Conservation (phyloP, 352 stramenopile genomes). For the Globisporangium apiculatum region DNA sequence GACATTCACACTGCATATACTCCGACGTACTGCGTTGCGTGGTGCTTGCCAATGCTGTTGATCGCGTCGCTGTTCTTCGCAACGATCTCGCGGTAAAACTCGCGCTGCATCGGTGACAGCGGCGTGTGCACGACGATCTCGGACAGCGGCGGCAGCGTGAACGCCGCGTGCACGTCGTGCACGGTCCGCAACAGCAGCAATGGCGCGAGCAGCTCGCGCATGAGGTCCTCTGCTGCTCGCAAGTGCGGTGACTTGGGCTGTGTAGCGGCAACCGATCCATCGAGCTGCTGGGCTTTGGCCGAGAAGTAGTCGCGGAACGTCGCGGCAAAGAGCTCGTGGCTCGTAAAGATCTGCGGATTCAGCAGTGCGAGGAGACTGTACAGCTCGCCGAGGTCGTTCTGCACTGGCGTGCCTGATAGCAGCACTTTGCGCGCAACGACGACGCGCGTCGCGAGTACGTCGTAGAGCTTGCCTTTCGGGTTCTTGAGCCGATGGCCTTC, state of each 20-base stretch:
- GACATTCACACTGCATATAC: too few species aligned
- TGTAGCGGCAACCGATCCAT: background rate
- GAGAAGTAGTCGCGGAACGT: constrained; percentile 60
- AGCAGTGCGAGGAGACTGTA: constrained; percentile 70
- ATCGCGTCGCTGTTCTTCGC: constrained; percentile 49
- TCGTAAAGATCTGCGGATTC: constrained; percentile 82
- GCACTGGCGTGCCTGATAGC: constrained; percentile 82
- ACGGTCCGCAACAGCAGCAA: constrained; percentile 61
- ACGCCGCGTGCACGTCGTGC: constrained; percentile 58
- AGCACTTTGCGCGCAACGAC: constrained; percentile 41
- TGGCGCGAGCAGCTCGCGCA: constrained; percentile 50
- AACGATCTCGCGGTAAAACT: constrained; percentile 79
- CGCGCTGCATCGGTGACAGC: constrained; percentile 70
- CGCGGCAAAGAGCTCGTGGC: constrained; percentile 40
- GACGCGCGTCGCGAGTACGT: constrained; percentile 33
- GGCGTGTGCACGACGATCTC: constrained; percentile 76
- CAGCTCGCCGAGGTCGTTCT: constrained; percentile 83
- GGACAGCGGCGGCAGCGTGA: constrained; percentile 61
- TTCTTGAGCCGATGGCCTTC: constrained; percentile 90
- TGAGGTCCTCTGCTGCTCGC: constrained; percentile 32
- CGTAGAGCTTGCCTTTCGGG: constrained; percentile 43
- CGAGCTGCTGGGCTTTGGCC: constrained; percentile 47
- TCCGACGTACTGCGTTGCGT: constrained; percentile 6
- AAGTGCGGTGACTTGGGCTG: constrained; percentile 19
- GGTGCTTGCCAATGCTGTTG: constrained; percentile 31